Conservation (phyloP, 2,329 filamentous ascomycete genomes). For the Ophiocordyceps australis region DNA sequence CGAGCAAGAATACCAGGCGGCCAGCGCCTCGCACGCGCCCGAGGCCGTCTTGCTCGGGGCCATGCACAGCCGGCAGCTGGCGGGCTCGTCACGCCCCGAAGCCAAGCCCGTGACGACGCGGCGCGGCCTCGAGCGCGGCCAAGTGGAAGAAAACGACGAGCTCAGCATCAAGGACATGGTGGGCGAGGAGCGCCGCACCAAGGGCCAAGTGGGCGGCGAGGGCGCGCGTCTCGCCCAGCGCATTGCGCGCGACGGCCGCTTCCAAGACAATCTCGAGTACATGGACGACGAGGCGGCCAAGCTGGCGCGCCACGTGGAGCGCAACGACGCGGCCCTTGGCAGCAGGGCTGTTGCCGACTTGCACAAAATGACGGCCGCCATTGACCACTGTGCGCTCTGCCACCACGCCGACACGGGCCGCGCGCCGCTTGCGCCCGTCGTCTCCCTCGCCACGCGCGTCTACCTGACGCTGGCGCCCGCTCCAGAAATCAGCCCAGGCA, state of each 20-base stretch:
- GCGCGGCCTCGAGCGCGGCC: slow-evolving; percentile 66
- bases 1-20: slow-evolving; percentile 69
- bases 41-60: slow-evolving; percentile 55
- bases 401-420: slow-evolving; percentile 66
- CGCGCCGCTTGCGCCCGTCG: slow-evolving; percentile 65
- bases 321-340: slow-evolving; percentile 73
- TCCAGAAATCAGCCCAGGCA: slow-evolving; percentile 68
- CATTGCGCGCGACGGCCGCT: slow-evolving; percentile 85
- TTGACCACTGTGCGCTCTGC: slow-evolving; percentile 81
- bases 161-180: slow-evolving; percentile 98
- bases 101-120: slow-evolving; percentile 64
- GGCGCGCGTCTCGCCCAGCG: slow-evolving; percentile 71
- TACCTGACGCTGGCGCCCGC: slow-evolving; percentile 81
- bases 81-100: slow-evolving; percentile 52
- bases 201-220: slow-evolving; percentile 60
- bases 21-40: slow-evolving; percentile 44
- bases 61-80: slow-evolving; percentile 80
- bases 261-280: slow-evolving; percentile 85
- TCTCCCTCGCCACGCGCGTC: slow-evolving; percentile 71
- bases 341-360: slow-evolving; percentile 78
- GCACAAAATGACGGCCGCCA: slow-evolving; percentile 70
- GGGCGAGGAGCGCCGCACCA: slow-evolving; percentile 76
- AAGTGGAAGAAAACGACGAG: slow-evolving; percentile 80
- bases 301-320: slow-evolving; percentile 72
- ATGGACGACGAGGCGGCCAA: slow-evolving; percentile 93